Evolutionary conservation across 2,329 filamentous ascomycete genomes (phyloP).

Genomic region (Colletotrichum incanum): DNA sequence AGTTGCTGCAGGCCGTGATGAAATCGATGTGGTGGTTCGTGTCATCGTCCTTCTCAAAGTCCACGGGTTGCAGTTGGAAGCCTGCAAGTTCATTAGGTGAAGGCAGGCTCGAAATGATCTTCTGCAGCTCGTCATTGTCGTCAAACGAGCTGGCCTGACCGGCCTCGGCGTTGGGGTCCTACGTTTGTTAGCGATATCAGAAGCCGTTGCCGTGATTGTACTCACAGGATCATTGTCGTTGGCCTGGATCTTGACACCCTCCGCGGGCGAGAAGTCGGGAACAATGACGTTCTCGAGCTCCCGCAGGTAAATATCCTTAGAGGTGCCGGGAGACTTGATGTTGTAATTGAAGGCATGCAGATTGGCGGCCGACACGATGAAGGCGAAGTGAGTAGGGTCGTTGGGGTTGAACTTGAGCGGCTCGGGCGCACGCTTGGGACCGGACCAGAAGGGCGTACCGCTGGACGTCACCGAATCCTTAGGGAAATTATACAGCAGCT

Average conservation of each 20-base stretch:
- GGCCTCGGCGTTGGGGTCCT: slow-evolving; percentile 84
- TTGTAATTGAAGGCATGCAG: slow-evolving; percentile 98
- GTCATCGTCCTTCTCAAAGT: slow-evolving; percentile 99
- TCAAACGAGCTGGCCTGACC: slow-evolving; percentile 67
- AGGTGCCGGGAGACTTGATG: slow-evolving; percentile 86
- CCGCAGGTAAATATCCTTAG: slow-evolving; percentile 80
- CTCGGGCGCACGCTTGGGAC: slow-evolving; percentile 95
- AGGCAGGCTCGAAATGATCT: slow-evolving; percentile 81
- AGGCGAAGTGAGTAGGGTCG: slow-evolving; percentile 89
- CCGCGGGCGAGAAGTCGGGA: slow-evolving; percentile 92
- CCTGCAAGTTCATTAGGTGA: slow-evolving; percentile 85
- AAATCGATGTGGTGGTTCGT: slow-evolving; percentile 99
- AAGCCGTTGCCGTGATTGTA: slow-evolving; percentile 37
- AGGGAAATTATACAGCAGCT: slow-evolving; percentile 96
- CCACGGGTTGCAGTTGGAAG: slow-evolving; percentile 91
- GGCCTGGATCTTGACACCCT: slow-evolving; percentile 95
- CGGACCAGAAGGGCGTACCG: slow-evolving; percentile 96
- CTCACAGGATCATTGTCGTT: slow-evolving; percentile 90
- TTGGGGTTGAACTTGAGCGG: slow-evolving; percentile 89
- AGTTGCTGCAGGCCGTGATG: slow-evolving; percentile 96
- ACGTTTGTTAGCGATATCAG: slow-evolving; percentile 45
- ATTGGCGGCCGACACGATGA: slow-evolving; percentile 90
- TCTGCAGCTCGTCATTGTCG: slow-evolving; percentile 82
- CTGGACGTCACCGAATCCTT: slow-evolving; percentile 91
- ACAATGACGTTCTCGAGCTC: slow-evolving; percentile 95